Conservation (phyloP, 1,139 yeast species). For the Wickerhamiella infanticola region DNA sequence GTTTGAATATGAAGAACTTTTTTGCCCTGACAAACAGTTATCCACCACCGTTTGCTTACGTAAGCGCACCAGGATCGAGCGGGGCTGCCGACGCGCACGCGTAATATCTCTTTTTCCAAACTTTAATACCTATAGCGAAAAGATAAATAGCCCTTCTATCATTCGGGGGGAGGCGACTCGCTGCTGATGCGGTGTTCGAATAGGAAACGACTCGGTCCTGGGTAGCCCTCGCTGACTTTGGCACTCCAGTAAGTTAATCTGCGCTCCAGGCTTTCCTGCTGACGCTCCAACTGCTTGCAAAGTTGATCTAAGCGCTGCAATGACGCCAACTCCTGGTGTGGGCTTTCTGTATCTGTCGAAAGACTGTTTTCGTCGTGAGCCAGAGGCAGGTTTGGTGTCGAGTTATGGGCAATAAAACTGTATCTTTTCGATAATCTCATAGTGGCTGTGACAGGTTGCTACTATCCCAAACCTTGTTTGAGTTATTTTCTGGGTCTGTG, state of each 20-base stretch:
- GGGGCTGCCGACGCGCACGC: too few species aligned
- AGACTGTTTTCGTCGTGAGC: too few species aligned
- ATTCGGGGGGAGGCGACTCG: conserved; percentile 3
- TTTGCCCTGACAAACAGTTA: neutral
- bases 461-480: too few species aligned
- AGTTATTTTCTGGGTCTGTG: too few species aligned
- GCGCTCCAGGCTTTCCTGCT: neutral
- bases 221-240: conserved; percentile 15
- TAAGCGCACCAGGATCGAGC: too few species aligned
- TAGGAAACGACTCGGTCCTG: conserved; percentile 36
- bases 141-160: neutral
- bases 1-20: neutral
- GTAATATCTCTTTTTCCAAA: neutral
- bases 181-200: neutral
- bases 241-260: neutral
- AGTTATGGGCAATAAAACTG: too few species aligned
- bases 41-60: neutral
- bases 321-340: too few species aligned
- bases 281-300: neutral
- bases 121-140: neutral
- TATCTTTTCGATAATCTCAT: too few species aligned
- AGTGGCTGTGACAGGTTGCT: too few species aligned
- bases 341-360: too few species aligned
- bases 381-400: too few species aligned
- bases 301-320: neutral